Percentiles rank a stretch among this genome's conserved stretches.
These are phyloP conservation scores for Blastocystis sp. DNA, from an alignment of 352 stramenopile species.

Conservation along the genomic window DNA sequence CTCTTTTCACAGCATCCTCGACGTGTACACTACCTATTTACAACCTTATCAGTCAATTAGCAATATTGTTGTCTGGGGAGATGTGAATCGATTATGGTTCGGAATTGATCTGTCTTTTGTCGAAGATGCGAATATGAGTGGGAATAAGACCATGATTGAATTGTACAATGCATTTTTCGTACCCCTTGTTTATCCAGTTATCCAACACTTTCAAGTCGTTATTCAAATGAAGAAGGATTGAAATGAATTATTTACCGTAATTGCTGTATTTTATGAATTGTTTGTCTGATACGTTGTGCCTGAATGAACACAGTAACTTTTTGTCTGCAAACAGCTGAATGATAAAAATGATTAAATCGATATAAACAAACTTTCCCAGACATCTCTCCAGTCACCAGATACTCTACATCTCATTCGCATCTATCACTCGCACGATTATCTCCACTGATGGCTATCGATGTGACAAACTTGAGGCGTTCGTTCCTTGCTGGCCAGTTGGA, in stretches of 20 bases:
- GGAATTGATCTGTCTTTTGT: background rate
- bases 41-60: background rate
- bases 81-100: conserved; percentile 45
- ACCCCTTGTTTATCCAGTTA: conserved; percentile 5
- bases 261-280: background rate
- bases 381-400: background rate
- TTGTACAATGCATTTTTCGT: conserved; percentile 37
- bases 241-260: background rate
- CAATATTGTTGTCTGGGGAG: background rate
- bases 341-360: conserved; percentile 59
- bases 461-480: background rate
- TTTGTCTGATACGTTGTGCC: background rate
- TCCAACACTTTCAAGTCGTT: background rate
- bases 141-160: background rate
- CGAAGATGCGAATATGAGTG: background rate
- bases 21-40: conserved; percentile 11
- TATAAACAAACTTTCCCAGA: conserved; percentile 34
- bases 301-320: too few species aligned
- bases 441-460: background rate
- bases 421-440: background rate
- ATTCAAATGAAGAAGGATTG: background rate
- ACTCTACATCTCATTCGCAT: conserved; percentile 12
- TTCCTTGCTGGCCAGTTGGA: conserved; percentile 1
- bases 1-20: background rate
- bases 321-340: background rate